These are phyloP conservation scores for Polytrichum commune DNA, from an alignment of 225 moss, liverwort and hornwort genomes.

Conservation along the genomic window DNA sequence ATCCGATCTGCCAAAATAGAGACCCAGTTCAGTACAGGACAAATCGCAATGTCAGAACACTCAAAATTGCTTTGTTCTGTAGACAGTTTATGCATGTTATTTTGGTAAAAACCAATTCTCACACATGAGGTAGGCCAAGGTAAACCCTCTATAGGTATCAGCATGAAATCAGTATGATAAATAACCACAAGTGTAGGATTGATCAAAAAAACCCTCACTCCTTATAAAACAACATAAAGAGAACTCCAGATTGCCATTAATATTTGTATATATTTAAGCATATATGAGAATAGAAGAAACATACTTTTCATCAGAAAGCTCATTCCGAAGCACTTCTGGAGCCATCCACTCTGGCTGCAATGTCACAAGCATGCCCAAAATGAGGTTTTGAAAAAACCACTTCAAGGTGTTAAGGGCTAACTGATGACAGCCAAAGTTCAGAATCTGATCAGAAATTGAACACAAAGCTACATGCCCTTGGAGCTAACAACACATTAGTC, in stretches of 20 bases:
- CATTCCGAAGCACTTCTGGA: slow-evolving; percentile 95
- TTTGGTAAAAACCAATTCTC: neutral
- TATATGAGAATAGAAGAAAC: slow-evolving; percentile 7
- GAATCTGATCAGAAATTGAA: neutral
- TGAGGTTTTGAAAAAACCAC: neutral
- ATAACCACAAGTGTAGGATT: neutral
- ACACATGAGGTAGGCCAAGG: too few relatives aligned
- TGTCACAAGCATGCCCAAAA: neutral
- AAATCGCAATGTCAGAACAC: neutral
- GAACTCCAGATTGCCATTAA: neutral
- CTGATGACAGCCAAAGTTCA: neutral
- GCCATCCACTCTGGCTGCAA: slow-evolving; percentile 99
- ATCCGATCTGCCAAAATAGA: slow-evolving; percentile 57
- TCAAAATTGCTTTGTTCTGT: neutral
- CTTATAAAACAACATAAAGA: neutral
- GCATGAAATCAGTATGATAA: too few relatives aligned
- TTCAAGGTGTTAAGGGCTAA: neutral
- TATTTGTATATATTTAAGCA: neutral
- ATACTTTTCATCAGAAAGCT: slow-evolving; percentile 98
- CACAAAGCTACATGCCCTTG: neutral
- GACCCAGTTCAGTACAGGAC: too few relatives aligned
- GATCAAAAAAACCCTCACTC: neutral
- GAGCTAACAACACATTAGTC: neutral
- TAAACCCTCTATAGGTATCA: neutral
- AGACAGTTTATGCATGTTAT: neutral